Conservation (phyloP, 2,329 filamentous ascomycete genomes). For the Tolypocladium tropicale region DNA sequence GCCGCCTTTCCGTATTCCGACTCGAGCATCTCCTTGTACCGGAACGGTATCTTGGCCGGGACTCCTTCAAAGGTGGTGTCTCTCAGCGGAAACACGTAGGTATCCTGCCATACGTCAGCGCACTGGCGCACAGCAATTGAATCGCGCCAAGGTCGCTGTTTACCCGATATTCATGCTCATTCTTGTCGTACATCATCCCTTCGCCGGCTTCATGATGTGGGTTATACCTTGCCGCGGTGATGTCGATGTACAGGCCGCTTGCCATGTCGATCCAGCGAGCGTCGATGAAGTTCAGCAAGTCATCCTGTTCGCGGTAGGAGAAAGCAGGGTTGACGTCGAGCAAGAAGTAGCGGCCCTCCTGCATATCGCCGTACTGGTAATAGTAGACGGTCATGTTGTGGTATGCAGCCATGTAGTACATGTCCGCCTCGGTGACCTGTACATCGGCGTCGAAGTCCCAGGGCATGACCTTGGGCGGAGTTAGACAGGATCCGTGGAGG, state of each 20-base stretch:
- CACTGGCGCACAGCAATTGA: not conserved
- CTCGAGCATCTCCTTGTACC: constrained; percentile 46
- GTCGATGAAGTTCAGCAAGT: constrained; percentile 34
- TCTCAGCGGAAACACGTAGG: constrained; percentile 58
- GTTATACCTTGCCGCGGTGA: constrained; percentile 39
- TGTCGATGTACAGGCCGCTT: constrained; percentile 39
- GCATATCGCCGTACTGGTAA: constrained; percentile 27
- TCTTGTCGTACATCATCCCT: constrained; percentile 39
- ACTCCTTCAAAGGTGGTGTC: constrained; percentile 59
- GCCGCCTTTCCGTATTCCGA: constrained; percentile 46
- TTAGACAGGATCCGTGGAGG: not conserved
- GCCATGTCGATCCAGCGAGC: constrained; percentile 37
- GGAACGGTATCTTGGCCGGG: constrained; percentile 53
- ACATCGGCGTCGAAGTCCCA: constrained; percentile 74
- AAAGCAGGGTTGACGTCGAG: constrained; percentile 39
- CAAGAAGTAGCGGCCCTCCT: constrained; percentile 31
- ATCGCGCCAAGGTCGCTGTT: not conserved
- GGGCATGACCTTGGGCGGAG: constrained; percentile 48
- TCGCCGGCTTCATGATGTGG: constrained; percentile 29
- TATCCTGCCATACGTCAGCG: constrained; percentile 25
- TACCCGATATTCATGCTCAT: constrained; percentile 39
- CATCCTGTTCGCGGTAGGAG: constrained; percentile 23
- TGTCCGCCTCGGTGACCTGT: constrained; percentile 57
- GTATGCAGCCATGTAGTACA: constrained; percentile 54
- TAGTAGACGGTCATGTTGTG: constrained; percentile 50